Evolutionary conservation across 257 asterid genomes (phyloP), one percentile per base, ranked within the genome.

Genomic region (Coffea eugenioides): DNA sequence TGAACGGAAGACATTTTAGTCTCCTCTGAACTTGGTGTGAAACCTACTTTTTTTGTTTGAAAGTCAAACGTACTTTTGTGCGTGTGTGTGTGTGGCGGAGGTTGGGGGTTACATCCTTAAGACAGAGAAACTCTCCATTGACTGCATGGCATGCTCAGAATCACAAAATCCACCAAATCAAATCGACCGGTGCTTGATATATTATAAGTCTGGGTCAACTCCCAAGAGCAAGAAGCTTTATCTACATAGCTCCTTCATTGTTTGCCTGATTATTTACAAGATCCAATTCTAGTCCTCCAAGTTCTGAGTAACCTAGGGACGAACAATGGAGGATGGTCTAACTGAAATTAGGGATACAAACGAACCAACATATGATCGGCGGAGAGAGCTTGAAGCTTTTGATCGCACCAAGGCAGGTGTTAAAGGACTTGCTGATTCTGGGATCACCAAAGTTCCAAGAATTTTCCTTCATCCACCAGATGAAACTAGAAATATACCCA

Each of bases 391-490:
- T 18, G 78, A 52, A 43, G 88, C 86, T 0, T 88, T 90, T 68
- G 94, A 90, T 69, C 87, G 86, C 5, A 84, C 92, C 13, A 84
- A 82, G 56, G 85, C 89, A 5, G 94, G 94, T 23, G 94, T 88
- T 4, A 90, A 90, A 69, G 92, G 92, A 11, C 85, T 90, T 4
- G 85, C 86, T 13, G 94, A 90, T 20, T 75, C 80, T 27, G 89
- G 92, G n/a, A 23, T 79, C 31, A 73, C 83, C 57, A 48, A 71
- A 11, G 74, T 88, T 45, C 92, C 92, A 11, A 75, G 76, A 13
- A 86, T 90, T 1, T 90, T 88, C 86, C 2, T 74, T 46, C 79
- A 86, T 0, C 89, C 21, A 27, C 59, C 51, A 77, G 64, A 7
- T 27, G 1, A 7, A 79, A 77, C 1, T 56, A 71, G 23, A 73